Conservation (phyloP, 805 yeast genomes). For the Candida rishiriensis region DNA sequence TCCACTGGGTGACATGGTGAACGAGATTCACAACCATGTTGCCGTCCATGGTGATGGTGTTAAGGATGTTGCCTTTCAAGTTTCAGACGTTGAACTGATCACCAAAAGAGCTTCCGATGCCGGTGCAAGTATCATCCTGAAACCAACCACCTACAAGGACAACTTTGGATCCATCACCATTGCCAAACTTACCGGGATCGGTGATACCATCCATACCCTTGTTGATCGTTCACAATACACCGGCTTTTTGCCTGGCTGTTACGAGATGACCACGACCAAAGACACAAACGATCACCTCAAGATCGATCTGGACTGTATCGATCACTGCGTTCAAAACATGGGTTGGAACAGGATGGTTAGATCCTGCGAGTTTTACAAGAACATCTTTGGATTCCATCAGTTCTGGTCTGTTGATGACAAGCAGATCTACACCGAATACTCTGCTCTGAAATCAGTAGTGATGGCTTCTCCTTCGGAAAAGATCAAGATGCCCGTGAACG, state of each 20-base stretch:
- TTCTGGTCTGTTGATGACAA: slow-evolving; percentile 85
- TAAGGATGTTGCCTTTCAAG: slow-evolving; percentile 70
- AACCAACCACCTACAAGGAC: slow-evolving; percentile 33
- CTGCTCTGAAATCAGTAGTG: slow-evolving; percentile 70
- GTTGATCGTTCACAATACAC: slow-evolving; percentile 37
- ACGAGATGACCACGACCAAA: slow-evolving; percentile 3
- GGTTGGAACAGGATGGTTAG: slow-evolving; percentile 61
- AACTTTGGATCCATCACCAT: slow-evolving; percentile 43
- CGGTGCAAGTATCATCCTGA: slow-evolving; percentile 41
- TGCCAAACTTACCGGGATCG: slow-evolving; percentile 51
- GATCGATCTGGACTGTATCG: slow-evolving; percentile 44
- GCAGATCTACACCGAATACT: slow-evolving; percentile 63
- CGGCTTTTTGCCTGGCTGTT: slow-evolving; percentile 25
- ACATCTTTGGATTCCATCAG: slow-evolving; percentile 65
- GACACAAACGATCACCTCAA: background rate
- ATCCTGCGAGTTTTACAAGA: slow-evolving; percentile 56
- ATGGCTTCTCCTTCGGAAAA: slow-evolving; percentile 65
- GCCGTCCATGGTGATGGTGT: slow-evolving; percentile 72
- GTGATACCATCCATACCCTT: slow-evolving; percentile 69
- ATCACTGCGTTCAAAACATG: slow-evolving; percentile 80
- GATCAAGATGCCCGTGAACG: slow-evolving; percentile 80
- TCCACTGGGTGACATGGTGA: slow-evolving; percentile 6
- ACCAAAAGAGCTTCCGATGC: slow-evolving; percentile 42
- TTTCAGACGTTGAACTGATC: slow-evolving; percentile 42
- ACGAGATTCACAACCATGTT: slow-evolving; percentile 42